A percentile compares a stretch with the other conserved stretches of the same genome.
Conservation (phyloP, 1,139 yeast genomes). For the Yamadazyma friedrichii region DNA sequence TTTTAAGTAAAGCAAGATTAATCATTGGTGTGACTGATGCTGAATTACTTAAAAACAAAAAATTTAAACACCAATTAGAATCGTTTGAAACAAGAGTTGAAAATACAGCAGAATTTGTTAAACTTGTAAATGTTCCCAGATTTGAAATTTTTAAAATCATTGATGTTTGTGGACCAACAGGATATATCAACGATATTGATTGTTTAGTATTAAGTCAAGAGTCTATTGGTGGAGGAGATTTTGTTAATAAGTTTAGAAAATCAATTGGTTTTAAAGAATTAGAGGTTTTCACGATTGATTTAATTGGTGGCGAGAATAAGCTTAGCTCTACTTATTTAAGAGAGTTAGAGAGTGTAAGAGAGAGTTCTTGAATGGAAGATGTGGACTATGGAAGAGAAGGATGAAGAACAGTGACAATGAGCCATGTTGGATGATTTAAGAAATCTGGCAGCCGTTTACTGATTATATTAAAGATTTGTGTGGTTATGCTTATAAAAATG, state of each 20-base stretch:
- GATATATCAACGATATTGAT: constrained; percentile 68
- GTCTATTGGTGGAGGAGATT: constrained; percentile 70
- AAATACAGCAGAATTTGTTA: constrained; percentile 49
- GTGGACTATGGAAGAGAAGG: too few relatives aligned
- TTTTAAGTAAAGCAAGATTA: constrained; percentile 50
- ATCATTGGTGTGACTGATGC: constrained; percentile 86
- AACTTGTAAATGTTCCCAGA: constrained; percentile 38
- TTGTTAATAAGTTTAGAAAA: constrained; percentile 63
- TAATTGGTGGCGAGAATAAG: constrained; percentile 75
- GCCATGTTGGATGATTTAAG: too few relatives aligned
- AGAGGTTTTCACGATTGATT: constrained; percentile 60
- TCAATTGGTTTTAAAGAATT: constrained; percentile 56
- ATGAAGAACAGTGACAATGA: too few relatives aligned
- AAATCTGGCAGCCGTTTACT: too few relatives aligned
- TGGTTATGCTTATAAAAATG: too few relatives aligned
- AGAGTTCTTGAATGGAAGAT: background rate
- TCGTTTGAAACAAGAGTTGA: constrained; percentile 51
- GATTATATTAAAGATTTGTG: too few relatives aligned
- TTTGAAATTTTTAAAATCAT: constrained; percentile 56
- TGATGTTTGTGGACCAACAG: constrained; percentile 96
- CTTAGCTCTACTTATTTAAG: constrained; percentile 74
- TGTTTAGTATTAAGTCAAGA: constrained; percentile 81
- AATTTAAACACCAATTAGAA: constrained; percentile 66
- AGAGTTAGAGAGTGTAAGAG: constrained; percentile 12
- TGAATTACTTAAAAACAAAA: constrained; percentile 71